phyloP scores from a whole-genome alignment of 768 basidiomycete species.

The Phanerochaete carnosa region DNA sequence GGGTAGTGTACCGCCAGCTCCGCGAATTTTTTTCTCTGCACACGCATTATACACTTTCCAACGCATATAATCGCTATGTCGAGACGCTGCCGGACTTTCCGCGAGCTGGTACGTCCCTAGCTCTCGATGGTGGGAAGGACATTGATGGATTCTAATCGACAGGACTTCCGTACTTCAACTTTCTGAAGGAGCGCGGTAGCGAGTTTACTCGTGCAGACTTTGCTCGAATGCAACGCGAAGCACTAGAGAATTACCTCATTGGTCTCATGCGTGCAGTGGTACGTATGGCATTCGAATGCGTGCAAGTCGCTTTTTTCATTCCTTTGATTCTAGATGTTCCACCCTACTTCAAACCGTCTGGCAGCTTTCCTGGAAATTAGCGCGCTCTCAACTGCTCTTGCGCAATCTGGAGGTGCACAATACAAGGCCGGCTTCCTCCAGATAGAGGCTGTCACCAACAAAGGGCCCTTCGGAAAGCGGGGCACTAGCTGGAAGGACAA shows the following conservation, averaged over 20 bases:
- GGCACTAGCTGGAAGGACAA: slow-evolving; percentile 66
- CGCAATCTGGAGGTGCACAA: slow-evolving; percentile 79
- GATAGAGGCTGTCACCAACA: slow-evolving; percentile 50
- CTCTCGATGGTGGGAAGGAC: not conserved
- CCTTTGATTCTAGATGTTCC: slow-evolving; percentile 78
- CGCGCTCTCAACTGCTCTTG: slow-evolving; percentile 77
- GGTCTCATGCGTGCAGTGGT: slow-evolving; percentile 88
- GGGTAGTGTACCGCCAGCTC: slow-evolving; percentile 94
- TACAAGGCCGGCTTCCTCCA: slow-evolving; percentile 87
- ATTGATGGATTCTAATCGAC: not conserved
- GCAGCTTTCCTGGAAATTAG: slow-evolving; percentile 91
- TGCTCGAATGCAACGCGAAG: slow-evolving; percentile 76
- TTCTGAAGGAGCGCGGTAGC: slow-evolving; percentile 56
- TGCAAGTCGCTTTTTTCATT: not conserved
- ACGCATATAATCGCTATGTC: slow-evolving; percentile 69
- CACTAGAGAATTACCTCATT: slow-evolving; percentile 85
- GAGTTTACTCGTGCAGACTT: slow-evolving; percentile 69
- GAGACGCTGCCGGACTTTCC: slow-evolving; percentile 92
- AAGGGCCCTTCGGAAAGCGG: slow-evolving; percentile 35
- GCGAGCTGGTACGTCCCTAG: slow-evolving; percentile 52
- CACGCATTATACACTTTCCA: slow-evolving; percentile 83
- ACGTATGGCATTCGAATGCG: slow-evolving; percentile 7
- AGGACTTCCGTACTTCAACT: slow-evolving; percentile 92
- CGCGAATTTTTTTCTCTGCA: slow-evolving; percentile 91
- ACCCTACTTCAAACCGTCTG: slow-evolving; percentile 86